phyloP scores from a whole-genome alignment of 2,329 filamentous ascomycete genomes.

The Escovopsis sp. region DNA sequence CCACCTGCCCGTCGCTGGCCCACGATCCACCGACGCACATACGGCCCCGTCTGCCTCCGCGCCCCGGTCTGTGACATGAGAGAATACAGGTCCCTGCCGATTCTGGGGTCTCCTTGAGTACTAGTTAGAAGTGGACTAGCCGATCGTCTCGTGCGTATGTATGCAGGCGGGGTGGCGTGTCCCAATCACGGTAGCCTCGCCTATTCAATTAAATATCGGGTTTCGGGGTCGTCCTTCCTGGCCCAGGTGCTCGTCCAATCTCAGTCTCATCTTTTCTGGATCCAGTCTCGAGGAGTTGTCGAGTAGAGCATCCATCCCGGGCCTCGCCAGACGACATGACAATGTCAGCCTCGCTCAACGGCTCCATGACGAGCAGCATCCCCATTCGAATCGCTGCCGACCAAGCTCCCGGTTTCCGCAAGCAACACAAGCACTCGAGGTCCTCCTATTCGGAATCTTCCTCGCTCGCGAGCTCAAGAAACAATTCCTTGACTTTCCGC shows the following conservation, averaged over 20 bases:
- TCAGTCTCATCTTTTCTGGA: slow-evolving; percentile 5
- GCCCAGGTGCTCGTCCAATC: not conserved
- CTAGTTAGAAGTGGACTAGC: slow-evolving; percentile 3
- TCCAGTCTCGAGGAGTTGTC: slow-evolving; percentile 6
- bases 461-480: slow-evolving; percentile 37
- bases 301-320: too few species aligned
- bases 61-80: slow-evolving; percentile 7
- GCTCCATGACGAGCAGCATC: slow-evolving; percentile 22
- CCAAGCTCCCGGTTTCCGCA: slow-evolving; percentile 20
- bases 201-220: slow-evolving; percentile 8
- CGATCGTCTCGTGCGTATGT: slow-evolving; percentile 6
- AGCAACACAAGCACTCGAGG: slow-evolving; percentile 44
- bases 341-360: slow-evolving; percentile 27
- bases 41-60: slow-evolving; percentile 16
- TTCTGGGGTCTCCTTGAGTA: slow-evolving; percentile 3
- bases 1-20: slow-evolving; percentile 12
- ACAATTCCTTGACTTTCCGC: slow-evolving; percentile 46
- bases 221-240: not conserved
- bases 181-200: slow-evolving; percentile 13
- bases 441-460: slow-evolving; percentile 49
- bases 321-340: slow-evolving; percentile 8
- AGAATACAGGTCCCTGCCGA: slow-evolving; percentile 4
- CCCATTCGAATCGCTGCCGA: slow-evolving; percentile 24
- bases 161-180: slow-evolving; percentile 10
- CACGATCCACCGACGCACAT: slow-evolving; percentile 15